Percentiles rank a stretch among this genome's conserved stretches.
Conservation (phyloP, 768 basidiomycete species). For the Kwoniella heveanensis region DNA sequence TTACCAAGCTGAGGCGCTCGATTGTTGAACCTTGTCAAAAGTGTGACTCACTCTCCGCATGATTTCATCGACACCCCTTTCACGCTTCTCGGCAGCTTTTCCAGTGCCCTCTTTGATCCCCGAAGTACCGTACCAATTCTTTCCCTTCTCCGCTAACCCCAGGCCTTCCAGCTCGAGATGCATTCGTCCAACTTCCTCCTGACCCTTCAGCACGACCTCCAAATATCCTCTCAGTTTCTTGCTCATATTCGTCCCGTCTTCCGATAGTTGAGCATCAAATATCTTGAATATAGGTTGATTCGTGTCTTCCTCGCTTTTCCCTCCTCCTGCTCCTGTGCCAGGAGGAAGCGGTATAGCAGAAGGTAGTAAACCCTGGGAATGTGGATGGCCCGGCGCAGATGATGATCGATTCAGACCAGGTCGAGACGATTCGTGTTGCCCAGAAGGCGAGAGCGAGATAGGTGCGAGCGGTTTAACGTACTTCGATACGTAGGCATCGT, state of each 20-base stretch:
- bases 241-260: constrained; percentile 35
- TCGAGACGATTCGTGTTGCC: constrained; percentile 5
- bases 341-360: constrained; percentile 7
- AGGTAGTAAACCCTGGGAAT: constrained; percentile 8
- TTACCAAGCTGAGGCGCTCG: no score
- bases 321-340: neutral
- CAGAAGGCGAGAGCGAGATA: neutral
- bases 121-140: constrained; percentile 5
- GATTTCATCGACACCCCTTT: constrained; percentile 48
- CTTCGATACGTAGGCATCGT: constrained; percentile 38
- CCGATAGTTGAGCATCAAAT: constrained; percentile 40
- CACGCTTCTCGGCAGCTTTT: constrained; percentile 22
- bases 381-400: constrained; percentile 19
- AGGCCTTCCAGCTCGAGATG: constrained; percentile 39
- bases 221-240: constrained; percentile 38
- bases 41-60: constrained; percentile 48
- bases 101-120: constrained; percentile 1
- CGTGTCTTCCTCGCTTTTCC: constrained; percentile 1
- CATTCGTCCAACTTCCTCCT: constrained; percentile 47
- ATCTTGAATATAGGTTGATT: constrained; percentile 45
- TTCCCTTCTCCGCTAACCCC: constrained; percentile 17
- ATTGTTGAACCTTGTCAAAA: no score
- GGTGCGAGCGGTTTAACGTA: constrained; percentile 30
- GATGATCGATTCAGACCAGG: constrained; percentile 13
- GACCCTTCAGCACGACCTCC: constrained; percentile 43